Evolutionary conservation across 129 eudicot genomes (phyloP), one percentile per base, ranked within the genome.

Genomic region (Flaveria trinervia): DNA sequence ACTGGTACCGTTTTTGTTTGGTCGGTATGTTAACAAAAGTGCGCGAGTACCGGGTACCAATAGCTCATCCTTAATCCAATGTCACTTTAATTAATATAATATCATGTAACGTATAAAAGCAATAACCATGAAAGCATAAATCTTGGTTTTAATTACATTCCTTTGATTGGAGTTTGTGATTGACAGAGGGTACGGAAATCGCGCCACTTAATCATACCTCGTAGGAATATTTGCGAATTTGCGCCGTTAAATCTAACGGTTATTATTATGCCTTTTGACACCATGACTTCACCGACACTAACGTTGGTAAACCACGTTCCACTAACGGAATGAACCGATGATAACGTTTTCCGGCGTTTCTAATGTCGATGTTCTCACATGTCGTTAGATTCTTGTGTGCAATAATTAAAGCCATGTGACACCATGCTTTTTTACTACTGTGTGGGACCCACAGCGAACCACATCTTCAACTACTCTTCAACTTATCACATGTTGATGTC

Each of bases 391-490:
- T 80, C 84, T 67, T 68, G 64, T 54, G 55, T 26, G 84, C 80
- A 74, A 80, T 80, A 44, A 80, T 73, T 80, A 74, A 67, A 68
- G 65, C 84, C 84, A 80, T 80, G 84, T 80, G 84, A 80, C 39
- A 13, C 28, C 72, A 48, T 80, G 56, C 48, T 17, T 44, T 56
- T 15, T 55, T 30, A 44, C 18, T 25, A 9, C 56, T 10, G 4
- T 52, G 20, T 65, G 33, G 79, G 65, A 5, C 71, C 84, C 65
- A 74, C 65, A 2, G 1, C 64, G 20, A 65, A 54, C 78, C 20
- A 26, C 49, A 55, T 26, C 66, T 69, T 80, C 80, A 80, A 80
- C 84, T 3, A 74, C 84, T 39, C 78, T 56, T 67, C 70, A 65
- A 55, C 6, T 41, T 61, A 57, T 74, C 80, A 74, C 70, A 75